Evolutionary conservation across 2,329 filamentous ascomycete species (phyloP), one percentile per base, ranked within the genome.

Genomic region (Microascus cirrosus): DNA sequence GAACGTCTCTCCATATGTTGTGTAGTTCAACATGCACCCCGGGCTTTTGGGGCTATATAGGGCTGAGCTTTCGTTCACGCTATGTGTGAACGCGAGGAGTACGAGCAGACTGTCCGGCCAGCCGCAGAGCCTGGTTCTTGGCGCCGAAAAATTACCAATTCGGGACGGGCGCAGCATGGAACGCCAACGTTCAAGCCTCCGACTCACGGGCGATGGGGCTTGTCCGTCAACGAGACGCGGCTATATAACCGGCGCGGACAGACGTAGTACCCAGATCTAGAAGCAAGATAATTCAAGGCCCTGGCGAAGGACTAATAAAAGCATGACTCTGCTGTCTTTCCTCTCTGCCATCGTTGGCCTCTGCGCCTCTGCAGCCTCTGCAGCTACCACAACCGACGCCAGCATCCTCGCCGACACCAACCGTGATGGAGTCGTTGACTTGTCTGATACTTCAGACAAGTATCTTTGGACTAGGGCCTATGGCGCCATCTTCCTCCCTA

Each of bases 401-500:
- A 53, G 61, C 10, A 68, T 68, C 3, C 60, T 62, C 10, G 71
- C 70, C n/a, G 71, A 73, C 59, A 70, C 65, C 10, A 72, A 73
- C 56, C 68, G 71, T 1, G 71, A 73, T 51, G 70, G 70, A 8
- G 51, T 58, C 0, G 64, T 71, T 35, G 68, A 71, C 15, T 52
- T 53, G 2, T 58, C 60, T 0, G 68, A 72, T 42, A 20, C 61
- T 0, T 12, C n/a, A 0, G 60, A 59, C 2, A 73, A 70, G 59
- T 36, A 57, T 0, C 42, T 36, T 0, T 69, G 67, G 67, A 65
- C 65, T 0, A 5, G 57, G 0, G 25, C 53, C 0, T 58, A 56
- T 1, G 70, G 70, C 7, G 69, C 70, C n/a, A 63, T 72, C 25
- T 70, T 73, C 55, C 63, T 73, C 1, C 63, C 70, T n/a, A 70